Conservation (phyloP, 2,329 filamentous ascomycete species). For the Colletotrichum costaricense region DNA sequence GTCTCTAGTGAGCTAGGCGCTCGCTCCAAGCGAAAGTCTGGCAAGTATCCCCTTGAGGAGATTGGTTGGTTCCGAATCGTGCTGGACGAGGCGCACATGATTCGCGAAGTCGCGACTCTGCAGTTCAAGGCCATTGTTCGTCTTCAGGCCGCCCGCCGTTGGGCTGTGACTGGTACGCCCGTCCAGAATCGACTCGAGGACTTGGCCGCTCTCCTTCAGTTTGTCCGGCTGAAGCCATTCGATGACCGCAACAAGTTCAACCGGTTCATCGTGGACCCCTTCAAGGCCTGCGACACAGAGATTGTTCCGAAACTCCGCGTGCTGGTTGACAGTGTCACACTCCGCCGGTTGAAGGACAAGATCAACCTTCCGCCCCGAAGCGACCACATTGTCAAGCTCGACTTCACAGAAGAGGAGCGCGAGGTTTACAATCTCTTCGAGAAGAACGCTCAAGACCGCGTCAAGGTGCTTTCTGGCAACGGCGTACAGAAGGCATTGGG, state of each 20-base stretch:
- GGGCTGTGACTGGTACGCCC: constrained; percentile 97
- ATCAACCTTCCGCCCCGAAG: constrained; percentile 82
- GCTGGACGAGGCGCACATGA: constrained; percentile 94
- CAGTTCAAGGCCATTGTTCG: constrained; percentile 88
- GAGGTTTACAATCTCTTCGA: constrained; percentile 87
- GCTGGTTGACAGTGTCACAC: constrained; percentile 92
- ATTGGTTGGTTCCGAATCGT: constrained; percentile 95
- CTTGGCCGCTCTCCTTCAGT: constrained; percentile 86
- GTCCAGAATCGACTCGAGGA: constrained; percentile 96
- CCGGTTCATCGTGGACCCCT: constrained; percentile 83
- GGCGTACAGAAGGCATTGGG: constrained; percentile 73
- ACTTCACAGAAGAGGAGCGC: constrained; percentile 81
- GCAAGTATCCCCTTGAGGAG: constrained; percentile 74
- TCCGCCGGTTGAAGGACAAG: constrained; percentile 91
- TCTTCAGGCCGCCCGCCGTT: constrained; percentile 83
- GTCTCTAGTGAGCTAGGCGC: constrained; percentile 81
- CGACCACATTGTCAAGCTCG: constrained; percentile 78
- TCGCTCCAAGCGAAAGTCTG: constrained; percentile 70
- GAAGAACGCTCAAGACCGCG: constrained; percentile 81
- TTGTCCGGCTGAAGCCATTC: constrained; percentile 87
- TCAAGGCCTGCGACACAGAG: constrained; percentile 86
- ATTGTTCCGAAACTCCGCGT: constrained; percentile 88
- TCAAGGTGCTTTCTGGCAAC: constrained; percentile 75
- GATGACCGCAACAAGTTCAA: constrained; percentile 81
- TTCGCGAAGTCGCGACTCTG: constrained; percentile 84